Evolutionary conservation across 2,329 filamentous ascomycete genomes (phyloP).

Genomic region (Chaetomiaceae sp.): DNA sequence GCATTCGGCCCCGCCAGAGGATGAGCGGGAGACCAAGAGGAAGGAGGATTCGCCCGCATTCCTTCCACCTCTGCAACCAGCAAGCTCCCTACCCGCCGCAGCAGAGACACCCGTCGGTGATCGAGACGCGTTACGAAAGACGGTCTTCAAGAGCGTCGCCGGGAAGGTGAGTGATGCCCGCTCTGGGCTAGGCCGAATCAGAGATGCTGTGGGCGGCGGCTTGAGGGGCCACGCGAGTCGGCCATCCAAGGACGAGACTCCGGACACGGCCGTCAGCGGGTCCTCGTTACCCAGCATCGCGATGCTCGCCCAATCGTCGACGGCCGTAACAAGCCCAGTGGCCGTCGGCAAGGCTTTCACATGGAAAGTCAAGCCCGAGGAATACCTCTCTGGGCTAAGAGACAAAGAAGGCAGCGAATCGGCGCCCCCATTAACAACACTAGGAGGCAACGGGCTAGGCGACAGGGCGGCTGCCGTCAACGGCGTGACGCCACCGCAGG

Average conservation of each 20-base stretch:
- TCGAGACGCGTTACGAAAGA: conserved; percentile 56
- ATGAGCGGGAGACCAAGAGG: conserved; percentile 42
- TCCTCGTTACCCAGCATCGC: conserved; percentile 34
- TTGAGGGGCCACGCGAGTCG: conserved; percentile 50
- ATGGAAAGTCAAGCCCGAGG: conserved; percentile 60
- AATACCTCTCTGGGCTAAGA: conserved; percentile 45
- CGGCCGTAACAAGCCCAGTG: conserved; percentile 35
- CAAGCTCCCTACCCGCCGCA: conserved; percentile 42
- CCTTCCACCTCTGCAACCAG: conserved; percentile 39
- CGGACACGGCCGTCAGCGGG: conserved; percentile 31
- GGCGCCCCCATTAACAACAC: conserved; percentile 16
- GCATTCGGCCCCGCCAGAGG: conserved; percentile 49
- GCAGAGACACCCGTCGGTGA: conserved; percentile 47
- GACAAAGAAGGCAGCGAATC: conserved; percentile 29
- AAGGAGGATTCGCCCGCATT: conserved; percentile 43
- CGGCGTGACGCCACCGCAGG: too few relatives aligned
- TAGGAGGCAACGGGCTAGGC: conserved; percentile 14
- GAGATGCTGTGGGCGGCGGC: conserved; percentile 69
- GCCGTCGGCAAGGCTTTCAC: conserved; percentile 50
- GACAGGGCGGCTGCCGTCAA: conserved; percentile 5
- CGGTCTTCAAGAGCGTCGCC: conserved; percentile 73
- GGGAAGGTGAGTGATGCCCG: conserved; percentile 75
- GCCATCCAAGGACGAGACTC: conserved; percentile 53
- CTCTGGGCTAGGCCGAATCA: conserved; percentile 78
- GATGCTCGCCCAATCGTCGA: conserved; percentile 35